Conservation (phyloP, 139 green algal genomes). For the Parachlorella kessleri region DNA sequence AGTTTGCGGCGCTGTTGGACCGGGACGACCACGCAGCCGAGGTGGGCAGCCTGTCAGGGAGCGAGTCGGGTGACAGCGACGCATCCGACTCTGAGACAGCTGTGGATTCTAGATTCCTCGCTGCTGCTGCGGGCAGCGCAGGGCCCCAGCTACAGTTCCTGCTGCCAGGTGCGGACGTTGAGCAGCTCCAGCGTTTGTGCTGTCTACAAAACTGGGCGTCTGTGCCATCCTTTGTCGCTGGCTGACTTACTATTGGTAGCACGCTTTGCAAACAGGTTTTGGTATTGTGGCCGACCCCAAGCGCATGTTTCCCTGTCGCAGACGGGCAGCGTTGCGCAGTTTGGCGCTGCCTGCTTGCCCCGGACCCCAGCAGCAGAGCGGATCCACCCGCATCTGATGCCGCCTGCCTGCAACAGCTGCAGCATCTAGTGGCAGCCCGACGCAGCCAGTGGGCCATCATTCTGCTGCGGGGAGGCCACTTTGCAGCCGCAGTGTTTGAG, state of each 20-base stretch:
- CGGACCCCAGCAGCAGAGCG: conserved; percentile 30
- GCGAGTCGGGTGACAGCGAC: conserved; percentile 24
- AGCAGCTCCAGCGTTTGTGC: too few relatives aligned
- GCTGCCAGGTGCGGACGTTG: background rate
- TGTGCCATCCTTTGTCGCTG: too few relatives aligned
- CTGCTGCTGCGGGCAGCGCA: background rate
- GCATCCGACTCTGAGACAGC: background rate
- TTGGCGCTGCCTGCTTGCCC: conserved; percentile 70
- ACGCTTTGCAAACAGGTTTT: too few relatives aligned
- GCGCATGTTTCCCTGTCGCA: conserved; percentile 23
- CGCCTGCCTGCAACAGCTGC: conserved; percentile 34
- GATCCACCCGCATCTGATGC: background rate
- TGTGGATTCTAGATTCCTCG: background rate
- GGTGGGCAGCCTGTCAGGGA: conserved; percentile 44
- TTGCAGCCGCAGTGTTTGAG: conserved; percentile 60
- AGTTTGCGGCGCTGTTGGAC: conserved; percentile 64
- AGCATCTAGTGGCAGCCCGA: conserved; percentile 36
- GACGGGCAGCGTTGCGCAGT: conserved; percentile 57
- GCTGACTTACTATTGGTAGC: too few relatives aligned
- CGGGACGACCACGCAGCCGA: conserved; percentile 47
- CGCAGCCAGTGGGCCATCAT: conserved; percentile 43
- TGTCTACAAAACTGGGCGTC: too few relatives aligned
- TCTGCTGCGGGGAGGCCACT: conserved; percentile 69
- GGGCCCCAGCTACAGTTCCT: conserved; percentile 19
- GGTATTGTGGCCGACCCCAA: too few relatives aligned